Conservation (phyloP, 257 asterid species). For the Lantana camara region DNA sequence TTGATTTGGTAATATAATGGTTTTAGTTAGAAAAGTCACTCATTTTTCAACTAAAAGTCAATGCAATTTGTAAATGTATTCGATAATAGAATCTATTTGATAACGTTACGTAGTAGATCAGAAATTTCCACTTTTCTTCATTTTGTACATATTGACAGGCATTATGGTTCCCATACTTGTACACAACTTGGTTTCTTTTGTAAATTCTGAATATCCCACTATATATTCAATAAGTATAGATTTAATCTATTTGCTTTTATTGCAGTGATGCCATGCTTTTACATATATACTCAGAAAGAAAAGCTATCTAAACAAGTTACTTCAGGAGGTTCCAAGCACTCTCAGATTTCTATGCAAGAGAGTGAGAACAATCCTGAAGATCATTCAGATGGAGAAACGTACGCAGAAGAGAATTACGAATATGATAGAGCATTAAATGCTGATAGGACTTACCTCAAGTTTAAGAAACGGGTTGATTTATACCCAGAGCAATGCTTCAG, state of each 20-base stretch:
- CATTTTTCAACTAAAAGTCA: too few relatives aligned
- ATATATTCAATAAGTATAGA: neutral
- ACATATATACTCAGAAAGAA: conserved; percentile 66
- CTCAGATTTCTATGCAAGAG: conserved; percentile 33
- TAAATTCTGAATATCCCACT: neutral
- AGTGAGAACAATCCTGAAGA: conserved; percentile 45
- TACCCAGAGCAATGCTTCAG: conserved; percentile 91
- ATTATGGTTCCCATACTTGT: neutral
- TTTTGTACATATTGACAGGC: neutral
- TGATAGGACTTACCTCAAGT: conserved; percentile 86
- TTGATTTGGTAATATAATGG: too few relatives aligned
- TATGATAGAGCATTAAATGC: conserved; percentile 79
- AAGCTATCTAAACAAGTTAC: conserved; percentile 39
- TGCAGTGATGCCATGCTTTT: conserved; percentile 91
- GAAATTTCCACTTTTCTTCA: neutral
- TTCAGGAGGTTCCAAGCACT: conserved; percentile 37
- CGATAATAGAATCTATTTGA: too few relatives aligned
- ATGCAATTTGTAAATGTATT: too few relatives aligned
- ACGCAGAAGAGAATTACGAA: conserved; percentile 81
- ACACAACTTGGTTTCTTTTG: neutral
- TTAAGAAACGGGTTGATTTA: conserved; percentile 78
- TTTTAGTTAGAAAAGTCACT: too few relatives aligned
- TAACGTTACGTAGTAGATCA: too few relatives aligned
- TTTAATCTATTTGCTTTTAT: conserved; percentile 20
- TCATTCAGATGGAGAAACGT: conserved; percentile 51